These are phyloP conservation scores for Camellia granthamiana DNA, from an alignment of 148 eudicot genomes.

Conservation along the genomic window DNA sequence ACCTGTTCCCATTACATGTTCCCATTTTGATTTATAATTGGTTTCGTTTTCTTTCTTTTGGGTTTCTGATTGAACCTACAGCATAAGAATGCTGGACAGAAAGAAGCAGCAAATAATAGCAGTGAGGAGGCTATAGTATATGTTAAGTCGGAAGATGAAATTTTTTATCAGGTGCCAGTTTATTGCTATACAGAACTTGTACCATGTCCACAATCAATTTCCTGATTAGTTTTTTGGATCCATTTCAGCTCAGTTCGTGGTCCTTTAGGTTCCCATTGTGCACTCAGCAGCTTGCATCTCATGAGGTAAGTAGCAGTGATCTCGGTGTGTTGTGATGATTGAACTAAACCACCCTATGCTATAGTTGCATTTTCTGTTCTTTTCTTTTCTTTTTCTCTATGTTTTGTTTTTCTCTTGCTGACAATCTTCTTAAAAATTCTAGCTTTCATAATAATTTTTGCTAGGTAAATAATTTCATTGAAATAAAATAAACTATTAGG, in stretches of 20 bases:
- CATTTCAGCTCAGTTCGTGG: constrained; percentile 78
- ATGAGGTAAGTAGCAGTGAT: constrained; percentile 53
- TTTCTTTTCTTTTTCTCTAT: neutral
- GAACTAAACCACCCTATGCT: neutral
- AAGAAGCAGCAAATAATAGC: constrained; percentile 31
- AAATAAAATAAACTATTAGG: too few relatives aligned
- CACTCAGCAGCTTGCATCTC: constrained; percentile 46
- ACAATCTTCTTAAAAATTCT: neutral
- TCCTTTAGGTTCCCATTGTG: constrained; percentile 65
- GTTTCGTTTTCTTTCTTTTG: constrained; percentile 5
- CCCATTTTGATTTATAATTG: constrained; percentile 2
- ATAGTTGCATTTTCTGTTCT: neutral
- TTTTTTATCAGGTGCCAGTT: constrained; percentile 55
- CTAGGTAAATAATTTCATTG: too few relatives aligned
- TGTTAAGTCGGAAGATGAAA: constrained; percentile 81
- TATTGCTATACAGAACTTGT: neutral
- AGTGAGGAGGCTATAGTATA: constrained; percentile 63
- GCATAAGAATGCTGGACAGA: constrained; percentile 52
- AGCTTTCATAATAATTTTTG: neutral
- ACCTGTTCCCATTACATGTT: neutral
- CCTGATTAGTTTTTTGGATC: constrained; percentile 18
- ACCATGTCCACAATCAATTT: neutral
- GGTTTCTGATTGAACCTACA: constrained; percentile 18
- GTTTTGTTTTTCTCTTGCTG: neutral
- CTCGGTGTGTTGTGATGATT: neutral